Evolutionary conservation across 176 grass and related monocot species (phyloP), one percentile per base, ranked within the genome.

Genomic region (Thinopyrum elongatum): DNA sequence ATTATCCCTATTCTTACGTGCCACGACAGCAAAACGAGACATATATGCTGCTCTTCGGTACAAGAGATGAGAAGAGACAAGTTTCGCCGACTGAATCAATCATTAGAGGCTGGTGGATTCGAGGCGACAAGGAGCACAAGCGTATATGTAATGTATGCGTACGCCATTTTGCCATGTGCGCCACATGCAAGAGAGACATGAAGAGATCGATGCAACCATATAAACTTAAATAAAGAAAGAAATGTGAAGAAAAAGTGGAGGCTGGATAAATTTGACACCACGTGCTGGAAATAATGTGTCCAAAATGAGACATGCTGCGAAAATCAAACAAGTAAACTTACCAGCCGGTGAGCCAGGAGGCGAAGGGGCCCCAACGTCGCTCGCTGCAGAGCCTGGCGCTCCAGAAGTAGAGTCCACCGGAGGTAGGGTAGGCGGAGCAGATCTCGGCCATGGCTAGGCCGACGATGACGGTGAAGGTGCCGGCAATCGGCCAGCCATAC

Each of bases 381-480:
- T 82, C 33, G 59, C 81, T 82, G 39, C 93, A 94, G 26, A 95
- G 93, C 73, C 66, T 88, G 22, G 95, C 91, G 60, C 95, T 95
- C 91, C 92, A 98, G 81, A 93, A 98, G 86, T 98, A 98, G 69
- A 98, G 88, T 0, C 93, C 95, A 3, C 91, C 93, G 1, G 95
- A 98, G 26, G 95, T 98, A 0, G 95, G 95, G 85, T 89, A 98
- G 9, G 93, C 90, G 25, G 95, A 98, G 76, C 95, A 98, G 22
- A 98, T 93, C 91, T 98, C 95, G 31, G 89, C 93, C 95, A 98
- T 98, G 65, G 93, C 85, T 3, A 98, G 82, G 2, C 95, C 95
- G 1, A 98, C 89, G 11, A 81, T 59, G 62, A 93, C 63, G 23
- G 93, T 95, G 89, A 98, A 93, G 25, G 39, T 28, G 14, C 93